These are phyloP conservation scores for Stentor roeselii DNA, from an alignment of 73 alveolate genomes.

Conservation along the genomic window DNA sequence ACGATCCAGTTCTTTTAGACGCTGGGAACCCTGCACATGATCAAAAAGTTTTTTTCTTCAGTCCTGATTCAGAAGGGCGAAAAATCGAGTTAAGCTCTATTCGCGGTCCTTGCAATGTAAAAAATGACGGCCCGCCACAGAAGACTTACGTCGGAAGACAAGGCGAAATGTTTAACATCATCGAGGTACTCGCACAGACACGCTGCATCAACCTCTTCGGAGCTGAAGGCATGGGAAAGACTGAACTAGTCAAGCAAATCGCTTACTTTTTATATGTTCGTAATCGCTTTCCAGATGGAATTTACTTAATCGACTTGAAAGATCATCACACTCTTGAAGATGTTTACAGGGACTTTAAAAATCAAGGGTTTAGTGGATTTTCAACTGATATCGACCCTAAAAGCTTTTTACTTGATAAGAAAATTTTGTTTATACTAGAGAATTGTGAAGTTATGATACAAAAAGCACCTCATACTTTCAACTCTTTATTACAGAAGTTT, in stretches of 20 bases:
- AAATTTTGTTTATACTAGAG: background rate
- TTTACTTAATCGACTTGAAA: background rate
- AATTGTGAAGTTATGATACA: background rate
- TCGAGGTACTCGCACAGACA: background rate
- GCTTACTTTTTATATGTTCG: constrained; percentile 9
- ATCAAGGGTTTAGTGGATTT: background rate
- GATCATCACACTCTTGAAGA: background rate
- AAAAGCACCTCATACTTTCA: background rate
- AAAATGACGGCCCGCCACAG: background rate
- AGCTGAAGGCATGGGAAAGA: constrained; percentile 15
- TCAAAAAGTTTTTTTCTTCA: background rate
- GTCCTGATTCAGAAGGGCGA: background rate
- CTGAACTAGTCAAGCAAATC: constrained; percentile 13
- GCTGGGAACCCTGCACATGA: background rate
- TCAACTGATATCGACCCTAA: constrained; percentile 22
- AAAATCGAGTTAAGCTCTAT: background rate
- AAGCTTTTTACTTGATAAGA: background rate
- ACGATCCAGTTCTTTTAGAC: constrained; percentile 23
- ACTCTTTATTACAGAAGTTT: background rate
- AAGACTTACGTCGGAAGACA: constrained; percentile 12
- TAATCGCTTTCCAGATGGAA: constrained; percentile 17
- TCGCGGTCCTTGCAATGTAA: constrained; percentile 20
- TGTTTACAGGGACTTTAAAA: background rate
- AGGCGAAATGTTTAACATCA: background rate
- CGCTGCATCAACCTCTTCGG: background rate